Evolutionary conservation across 768 basidiomycete genomes (phyloP).

Genomic region (Tricholoma matsutake): DNA sequence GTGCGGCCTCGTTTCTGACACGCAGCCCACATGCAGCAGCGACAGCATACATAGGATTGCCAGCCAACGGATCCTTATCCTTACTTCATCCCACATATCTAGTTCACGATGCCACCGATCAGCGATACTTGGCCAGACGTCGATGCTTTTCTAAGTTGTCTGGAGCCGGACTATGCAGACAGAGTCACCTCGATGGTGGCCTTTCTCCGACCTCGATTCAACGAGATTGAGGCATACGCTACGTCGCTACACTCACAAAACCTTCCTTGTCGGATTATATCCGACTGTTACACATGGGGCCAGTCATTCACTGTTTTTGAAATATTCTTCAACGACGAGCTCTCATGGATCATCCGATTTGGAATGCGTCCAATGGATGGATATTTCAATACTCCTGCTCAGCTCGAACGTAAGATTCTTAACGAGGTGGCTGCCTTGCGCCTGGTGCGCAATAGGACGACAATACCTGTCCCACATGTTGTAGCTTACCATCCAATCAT

Average conservation of each 20-base stretch:
- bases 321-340: constrained; percentile 25
- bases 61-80: neutral
- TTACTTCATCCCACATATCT: neutral
- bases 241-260: constrained; percentile 31
- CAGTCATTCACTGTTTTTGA: constrained; percentile 40
- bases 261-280: constrained; percentile 28
- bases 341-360: constrained; percentile 41
- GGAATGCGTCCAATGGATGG: constrained; percentile 39
- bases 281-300: constrained; percentile 38
- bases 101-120: constrained; percentile 24
- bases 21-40: neutral
- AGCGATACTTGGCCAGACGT: constrained; percentile 39
- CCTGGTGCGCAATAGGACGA: constrained; percentile 38
- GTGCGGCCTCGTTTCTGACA: neutral
- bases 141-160: constrained; percentile 30
- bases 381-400: constrained; percentile 40
- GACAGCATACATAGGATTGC: neutral
- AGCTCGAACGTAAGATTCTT: constrained; percentile 41
- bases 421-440: constrained; percentile 42
- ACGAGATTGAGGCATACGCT: constrained; percentile 30
- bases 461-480: constrained; percentile 38
- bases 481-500: constrained; percentile 34
- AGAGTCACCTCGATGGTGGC: constrained; percentile 36
- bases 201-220: constrained; percentile 30
- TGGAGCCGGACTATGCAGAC: constrained; percentile 32